Percentiles rank a stretch among this genome's conserved stretches.
These are phyloP conservation scores for Corchorus capsularis DNA, from an alignment of 345 rosid species.

Conservation along the genomic window DNA sequence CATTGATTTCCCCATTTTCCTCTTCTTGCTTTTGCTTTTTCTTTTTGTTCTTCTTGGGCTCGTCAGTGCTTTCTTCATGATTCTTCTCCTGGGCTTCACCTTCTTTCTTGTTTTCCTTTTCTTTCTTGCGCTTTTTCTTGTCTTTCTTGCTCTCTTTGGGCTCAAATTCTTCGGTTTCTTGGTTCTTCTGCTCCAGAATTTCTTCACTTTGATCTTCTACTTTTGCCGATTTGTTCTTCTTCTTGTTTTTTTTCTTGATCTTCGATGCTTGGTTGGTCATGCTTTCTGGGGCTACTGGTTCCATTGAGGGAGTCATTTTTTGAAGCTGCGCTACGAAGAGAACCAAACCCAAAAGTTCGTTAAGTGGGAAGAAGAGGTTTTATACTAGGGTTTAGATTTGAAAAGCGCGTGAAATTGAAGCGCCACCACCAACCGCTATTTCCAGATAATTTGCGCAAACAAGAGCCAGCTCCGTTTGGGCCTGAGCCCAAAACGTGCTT, in stretches of 20 bases:
- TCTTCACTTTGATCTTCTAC: constrained; percentile 26
- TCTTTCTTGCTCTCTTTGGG: constrained; percentile 37
- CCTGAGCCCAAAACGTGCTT: neutral
- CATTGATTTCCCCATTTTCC: constrained; percentile 25
- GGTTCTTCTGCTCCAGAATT: constrained; percentile 32
- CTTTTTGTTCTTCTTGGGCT: constrained; percentile 30
- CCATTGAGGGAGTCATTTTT: neutral
- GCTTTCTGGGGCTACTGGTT: constrained; percentile 4
- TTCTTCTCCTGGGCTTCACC: constrained; percentile 13
- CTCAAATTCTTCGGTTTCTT: constrained; percentile 30
- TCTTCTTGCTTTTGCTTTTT: constrained; percentile 32
- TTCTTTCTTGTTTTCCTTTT: constrained; percentile 24
- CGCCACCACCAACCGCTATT: neutral
- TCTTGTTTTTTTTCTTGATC: constrained; percentile 40
- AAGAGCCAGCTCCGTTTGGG: neutral
- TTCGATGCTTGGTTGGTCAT: neutral
- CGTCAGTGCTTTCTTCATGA: constrained; percentile 29
- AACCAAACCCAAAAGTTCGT: neutral
- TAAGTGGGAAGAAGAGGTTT: neutral
- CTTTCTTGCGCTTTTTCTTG: constrained; percentile 44
- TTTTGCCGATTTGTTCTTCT: constrained; percentile 38
- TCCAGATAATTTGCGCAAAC: neutral
- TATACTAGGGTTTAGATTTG: constrained; percentile 15
- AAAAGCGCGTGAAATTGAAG: neutral
- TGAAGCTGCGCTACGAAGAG: neutral